Evolutionary conservation across 495 filamentous ascomycete species (phyloP), one percentile per base, ranked within the genome.

Genomic region (Lepraria neglecta): DNA sequence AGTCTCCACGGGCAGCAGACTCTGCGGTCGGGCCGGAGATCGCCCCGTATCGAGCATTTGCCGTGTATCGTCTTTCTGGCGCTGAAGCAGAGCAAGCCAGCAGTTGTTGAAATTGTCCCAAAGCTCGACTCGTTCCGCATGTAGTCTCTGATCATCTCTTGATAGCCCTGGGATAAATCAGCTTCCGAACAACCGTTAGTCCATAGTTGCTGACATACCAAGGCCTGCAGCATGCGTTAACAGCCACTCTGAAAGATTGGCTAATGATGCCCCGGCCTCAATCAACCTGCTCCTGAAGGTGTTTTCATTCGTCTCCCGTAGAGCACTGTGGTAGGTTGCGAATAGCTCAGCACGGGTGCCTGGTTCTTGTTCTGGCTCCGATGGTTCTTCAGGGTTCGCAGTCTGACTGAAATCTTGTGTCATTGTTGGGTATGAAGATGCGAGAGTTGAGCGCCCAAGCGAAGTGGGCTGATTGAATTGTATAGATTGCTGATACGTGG

Each of bases 31-130:
- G 65, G 79, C 79, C 46, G 80, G 75, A 58, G 79, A 79, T 59
- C 82, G 80, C 38, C 83, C 82, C 1, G 82, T 77, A 53, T 83
- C 77, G 56, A 88, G 70, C 61, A 84, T 65, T 54, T 82, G 78
- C 47, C 78, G 70, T 9, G 78, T 79, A 77, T 92, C 75, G 57
- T 96, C 90, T 69, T 89, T 91, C 69, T 98, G 91, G 65, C 83
- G 87, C 69, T 95, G 90, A 53, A 92, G 85, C 21, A 94, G 75
- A 5, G 87, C 84, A 40, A 97, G 83, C 94, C 94, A 98, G 65
- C 90, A 94, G 56, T 87, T 81, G 71, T 98, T 97, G 77, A 97
- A 96, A 66, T 97, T 87, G 66, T 86, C 86, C 94, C 94, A 98
- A 35, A 97, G 77, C 69, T 85, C 82, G 64, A 95, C 79, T 52